Conservation (phyloP, 2,329 filamentous ascomycete genomes). For the Elsinoe arachidis region DNA sequence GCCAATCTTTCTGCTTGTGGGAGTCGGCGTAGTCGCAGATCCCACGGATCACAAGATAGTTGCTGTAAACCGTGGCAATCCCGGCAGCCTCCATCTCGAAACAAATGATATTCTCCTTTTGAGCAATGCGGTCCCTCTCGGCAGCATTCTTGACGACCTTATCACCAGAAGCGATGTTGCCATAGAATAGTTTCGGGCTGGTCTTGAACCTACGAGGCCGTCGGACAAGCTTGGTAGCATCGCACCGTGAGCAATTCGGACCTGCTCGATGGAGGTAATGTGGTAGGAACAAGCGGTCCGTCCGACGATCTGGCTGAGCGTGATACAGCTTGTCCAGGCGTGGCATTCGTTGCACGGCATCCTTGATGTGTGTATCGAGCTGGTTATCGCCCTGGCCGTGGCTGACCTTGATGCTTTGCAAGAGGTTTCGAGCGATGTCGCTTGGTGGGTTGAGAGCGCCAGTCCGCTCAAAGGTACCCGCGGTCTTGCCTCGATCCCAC, state of each 20-base stretch:
- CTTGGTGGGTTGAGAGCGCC: neutral
- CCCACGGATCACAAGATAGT: conserved; percentile 22
- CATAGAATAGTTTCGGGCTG: conserved; percentile 27
- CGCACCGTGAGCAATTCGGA: neutral
- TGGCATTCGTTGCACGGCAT: neutral
- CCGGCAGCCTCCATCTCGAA: conserved; percentile 18
- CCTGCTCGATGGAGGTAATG: neutral
- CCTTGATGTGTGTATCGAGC: neutral
- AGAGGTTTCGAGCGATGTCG: neutral
- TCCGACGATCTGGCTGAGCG: neutral
- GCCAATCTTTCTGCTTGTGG: conserved; percentile 22
- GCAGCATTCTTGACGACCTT: conserved; percentile 15
- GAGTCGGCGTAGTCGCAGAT: conserved; percentile 22
- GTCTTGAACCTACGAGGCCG: neutral
- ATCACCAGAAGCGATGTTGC: conserved; percentile 33
- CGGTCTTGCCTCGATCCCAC: conserved; percentile 20
- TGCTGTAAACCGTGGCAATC: conserved; percentile 2
- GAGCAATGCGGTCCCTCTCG: neutral
- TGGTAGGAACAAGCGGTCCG: neutral
- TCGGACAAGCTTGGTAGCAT: neutral
- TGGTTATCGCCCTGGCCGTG: neutral
- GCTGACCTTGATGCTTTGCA: neutral
- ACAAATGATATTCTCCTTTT: conserved; percentile 13
- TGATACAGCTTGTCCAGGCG: neutral
- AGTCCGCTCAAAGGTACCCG: neutral